A percentile compares a stretch with the other conserved stretches of the same genome.
phyloP scores from a whole-genome alignment of 306 rosid species.

The Vicia sativa region DNA sequence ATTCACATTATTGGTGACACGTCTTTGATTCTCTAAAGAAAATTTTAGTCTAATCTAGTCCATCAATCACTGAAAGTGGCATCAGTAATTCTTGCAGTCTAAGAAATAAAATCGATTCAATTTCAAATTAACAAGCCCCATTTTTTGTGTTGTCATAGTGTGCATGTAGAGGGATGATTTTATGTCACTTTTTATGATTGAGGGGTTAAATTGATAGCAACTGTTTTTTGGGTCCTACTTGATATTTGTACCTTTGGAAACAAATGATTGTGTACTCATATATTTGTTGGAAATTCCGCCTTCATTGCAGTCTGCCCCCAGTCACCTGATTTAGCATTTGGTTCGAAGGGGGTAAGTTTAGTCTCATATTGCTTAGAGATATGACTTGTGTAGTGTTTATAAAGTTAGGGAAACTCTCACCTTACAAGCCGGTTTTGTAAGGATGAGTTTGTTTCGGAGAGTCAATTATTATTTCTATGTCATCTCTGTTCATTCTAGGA shows the following conservation, averaged over 20 bases:
- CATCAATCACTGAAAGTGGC: background rate
- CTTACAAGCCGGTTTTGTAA: too few species aligned
- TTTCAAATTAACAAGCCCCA: background rate
- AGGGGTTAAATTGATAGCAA: constrained; percentile 8
- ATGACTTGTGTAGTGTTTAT: too few species aligned
- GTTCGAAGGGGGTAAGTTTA: too few species aligned
- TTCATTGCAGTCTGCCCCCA: too few species aligned
- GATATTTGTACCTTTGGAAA: constrained; percentile 2
- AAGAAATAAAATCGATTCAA: background rate
- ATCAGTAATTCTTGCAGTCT: background rate
- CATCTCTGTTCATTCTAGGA: background rate
- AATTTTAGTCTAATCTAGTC: background rate
- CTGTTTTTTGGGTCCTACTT: background rate
- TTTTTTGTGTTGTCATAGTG: background rate
- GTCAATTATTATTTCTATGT: background rate
- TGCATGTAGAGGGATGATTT: background rate
- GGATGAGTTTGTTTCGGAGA: background rate
- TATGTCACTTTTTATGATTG: background rate
- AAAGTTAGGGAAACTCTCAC: too few species aligned
- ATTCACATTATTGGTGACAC: background rate
- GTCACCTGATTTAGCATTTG: too few species aligned
- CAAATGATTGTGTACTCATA: background rate
- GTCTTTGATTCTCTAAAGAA: background rate
- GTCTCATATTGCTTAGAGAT: too few species aligned
- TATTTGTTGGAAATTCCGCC: background rate